Percentiles rank a stretch among this genome's conserved stretches.
Evolutionary conservation across 176 grass and related monocot genomes (phyloP).

Genomic region (Ensete ventricosum): DNA sequence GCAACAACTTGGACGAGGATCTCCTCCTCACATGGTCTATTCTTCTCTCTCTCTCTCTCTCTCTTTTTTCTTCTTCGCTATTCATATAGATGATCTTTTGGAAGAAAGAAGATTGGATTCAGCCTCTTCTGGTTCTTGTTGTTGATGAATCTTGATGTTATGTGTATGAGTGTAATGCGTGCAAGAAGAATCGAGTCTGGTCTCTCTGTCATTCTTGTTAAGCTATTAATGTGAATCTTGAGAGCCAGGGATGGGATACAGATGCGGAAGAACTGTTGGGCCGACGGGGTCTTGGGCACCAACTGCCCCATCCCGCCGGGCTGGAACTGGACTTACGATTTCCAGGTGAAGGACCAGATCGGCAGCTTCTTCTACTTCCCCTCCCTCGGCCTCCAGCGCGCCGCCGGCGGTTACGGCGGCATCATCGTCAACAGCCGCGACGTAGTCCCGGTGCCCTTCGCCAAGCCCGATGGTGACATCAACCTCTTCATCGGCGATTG

Average conservation of each 20-base stretch:
- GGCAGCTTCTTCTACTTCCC: slow-evolving; percentile 99
- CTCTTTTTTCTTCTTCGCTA: too few species aligned
- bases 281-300: slow-evolving; percentile 80
- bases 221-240: too few species aligned
- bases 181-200: too few species aligned
- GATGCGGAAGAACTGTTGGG: slow-evolving; percentile 70
- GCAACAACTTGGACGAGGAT: slow-evolving; percentile 89
- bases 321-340: slow-evolving; percentile 94
- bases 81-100: too few species aligned
- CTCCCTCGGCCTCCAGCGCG: slow-evolving; percentile 65
- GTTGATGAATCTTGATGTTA: neutral
- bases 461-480: slow-evolving; percentile 54
- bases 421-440: slow-evolving; percentile 74
- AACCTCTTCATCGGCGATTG: slow-evolving; percentile 84
- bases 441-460: slow-evolving; percentile 68
- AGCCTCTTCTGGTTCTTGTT: too few species aligned
- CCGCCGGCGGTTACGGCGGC: slow-evolving; percentile 63
- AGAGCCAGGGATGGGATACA: slow-evolving; percentile 68
- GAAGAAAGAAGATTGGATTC: neutral
- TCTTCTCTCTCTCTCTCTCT: neutral
- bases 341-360: slow-evolving; percentile 97
- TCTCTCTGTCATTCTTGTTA: too few species aligned
- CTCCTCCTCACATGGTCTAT: slow-evolving; percentile 67
- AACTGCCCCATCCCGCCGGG: slow-evolving; percentile 80
- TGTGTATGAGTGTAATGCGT: neutral